Percentiles rank a stretch among this genome's conserved stretches.
These are phyloP conservation scores for Daldinia grandis DNA, from an alignment of 495 filamentous ascomycete species.

Conservation along the genomic window DNA sequence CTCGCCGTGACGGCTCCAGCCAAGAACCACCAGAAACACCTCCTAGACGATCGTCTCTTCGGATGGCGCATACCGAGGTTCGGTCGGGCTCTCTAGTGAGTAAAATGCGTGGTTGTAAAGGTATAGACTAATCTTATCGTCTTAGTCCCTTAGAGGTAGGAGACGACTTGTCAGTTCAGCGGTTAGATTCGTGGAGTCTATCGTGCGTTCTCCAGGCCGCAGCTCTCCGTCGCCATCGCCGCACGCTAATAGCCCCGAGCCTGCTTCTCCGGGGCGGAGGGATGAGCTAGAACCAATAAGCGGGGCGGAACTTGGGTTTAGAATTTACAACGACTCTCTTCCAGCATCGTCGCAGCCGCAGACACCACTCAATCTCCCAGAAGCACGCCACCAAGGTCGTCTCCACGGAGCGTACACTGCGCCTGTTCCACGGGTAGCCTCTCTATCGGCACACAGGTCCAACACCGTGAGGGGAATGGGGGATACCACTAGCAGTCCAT, in stretches of 20 bases:
- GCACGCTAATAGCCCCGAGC: slow-evolving; percentile 10
- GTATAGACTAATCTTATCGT: slow-evolving; percentile 5
- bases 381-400: slow-evolving; percentile 58
- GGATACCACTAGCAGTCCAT: slow-evolving; percentile 39
- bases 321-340: slow-evolving; percentile 62
- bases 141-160: slow-evolving; percentile 29
- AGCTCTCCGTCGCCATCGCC: slow-evolving; percentile 34
- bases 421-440: slow-evolving; percentile 40
- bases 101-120: background rate
- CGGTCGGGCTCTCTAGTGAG: slow-evolving; percentile 30
- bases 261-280: slow-evolving; percentile 10
- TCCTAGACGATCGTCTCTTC: slow-evolving; percentile 36
- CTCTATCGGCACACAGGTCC: slow-evolving; percentile 26
- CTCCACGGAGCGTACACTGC: slow-evolving; percentile 57
- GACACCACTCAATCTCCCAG: slow-evolving; percentile 63
- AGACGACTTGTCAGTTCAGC: slow-evolving; percentile 43
- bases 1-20: slow-evolving; percentile 3
- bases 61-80: slow-evolving; percentile 18
- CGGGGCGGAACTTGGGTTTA: slow-evolving; percentile 34
- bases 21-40: slow-evolving; percentile 39
- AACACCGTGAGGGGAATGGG: slow-evolving; percentile 25
- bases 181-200: slow-evolving; percentile 40
- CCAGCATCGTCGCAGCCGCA: slow-evolving; percentile 62
- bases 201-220: slow-evolving; percentile 33
- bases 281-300: background rate